Evolutionary conservation across 495 filamentous ascomycete species (phyloP), one percentile per base, ranked within the genome.

Genomic region (Penicillium argentinense): DNA sequence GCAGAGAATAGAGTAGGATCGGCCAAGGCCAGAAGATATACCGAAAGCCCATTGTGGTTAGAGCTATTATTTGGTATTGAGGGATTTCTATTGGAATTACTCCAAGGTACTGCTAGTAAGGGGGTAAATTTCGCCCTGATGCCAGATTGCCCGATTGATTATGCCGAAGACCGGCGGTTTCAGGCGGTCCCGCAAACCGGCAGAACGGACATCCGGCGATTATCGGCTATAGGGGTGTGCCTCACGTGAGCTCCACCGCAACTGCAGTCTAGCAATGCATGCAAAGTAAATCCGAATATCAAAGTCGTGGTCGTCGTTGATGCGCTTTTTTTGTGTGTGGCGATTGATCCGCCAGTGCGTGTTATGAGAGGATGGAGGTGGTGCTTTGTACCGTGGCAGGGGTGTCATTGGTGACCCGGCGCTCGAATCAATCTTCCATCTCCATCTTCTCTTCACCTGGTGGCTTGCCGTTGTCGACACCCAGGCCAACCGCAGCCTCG

Each of bases 401-500:
- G 18, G 17, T 13, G 23, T 17, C 14, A 4, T 16, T 33, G 13
- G 33, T 28, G 32, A 25, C 18, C 22, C 24, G 39, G 32, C 27
- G 23, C 23, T 29, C 38, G 9, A 19, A 40, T 64, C 58, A 73
- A 34, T 64, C 61, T 29, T 70, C 55, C 67, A 71, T 73, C 45
- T 58, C 57, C 22, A 66, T 61, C 17, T 58, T 53, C 23, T 57
- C 54, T 63, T 53, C 47, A n/a, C 68, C 45, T 40, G 51, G 40
- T 24, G 65, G 57, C 42, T 62, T 55, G 45, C 81, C 83, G 64
- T 87, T 88, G 54, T 87, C 85, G 17, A 47, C 38, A 26, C 72
- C 62, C 26, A 91, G 66, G 27, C 90, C 88, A 5, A 86, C 74
- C 1, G 88, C 91, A 33, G 86, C 87, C 49, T 93, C 86, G 19